These are phyloP conservation scores for Echinochloa phyllopogon DNA, from an alignment of 176 grass and related monocot genomes.

Conservation along the genomic window DNA sequence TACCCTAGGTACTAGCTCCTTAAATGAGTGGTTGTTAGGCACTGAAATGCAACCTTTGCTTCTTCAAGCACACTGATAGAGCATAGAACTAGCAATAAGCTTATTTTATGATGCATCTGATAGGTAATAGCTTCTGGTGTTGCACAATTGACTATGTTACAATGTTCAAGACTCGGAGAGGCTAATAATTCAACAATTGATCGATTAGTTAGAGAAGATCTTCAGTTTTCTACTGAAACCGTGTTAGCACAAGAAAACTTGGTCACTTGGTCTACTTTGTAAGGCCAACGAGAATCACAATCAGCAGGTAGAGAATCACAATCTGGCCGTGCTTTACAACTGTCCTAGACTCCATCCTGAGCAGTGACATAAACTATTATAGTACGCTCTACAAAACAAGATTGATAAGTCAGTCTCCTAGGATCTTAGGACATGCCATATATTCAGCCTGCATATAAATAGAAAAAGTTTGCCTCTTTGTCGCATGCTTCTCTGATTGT, in stretches of 20 bases:
- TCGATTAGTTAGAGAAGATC: conserved; percentile 40
- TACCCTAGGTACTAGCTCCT: background rate
- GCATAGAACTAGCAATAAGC: background rate
- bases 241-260: conserved; percentile 35
- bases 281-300: conserved; percentile 42
- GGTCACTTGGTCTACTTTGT: conserved; percentile 33
- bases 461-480: background rate
- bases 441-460: conserved; percentile 27
- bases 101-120: conserved; percentile 48
- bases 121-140: conserved; percentile 45
- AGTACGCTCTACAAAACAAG: conserved; percentile 27
- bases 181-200: conserved; percentile 41
- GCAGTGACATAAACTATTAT: conserved; percentile 25
- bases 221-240: conserved; percentile 23
- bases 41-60: conserved; percentile 23
- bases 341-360: conserved; percentile 41
- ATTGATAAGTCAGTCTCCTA: conserved; percentile 22
- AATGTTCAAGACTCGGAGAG: conserved; percentile 29
- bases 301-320: background rate
- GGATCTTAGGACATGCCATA: conserved; percentile 44
- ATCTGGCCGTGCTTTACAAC: conserved; percentile 28
- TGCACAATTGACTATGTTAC: conserved; percentile 48
- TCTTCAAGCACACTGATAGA: conserved; percentile 26
- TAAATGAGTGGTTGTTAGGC: conserved; percentile 20
- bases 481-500: conserved; percentile 31